Percentiles rank a stretch among this genome's conserved stretches.
Conservation (phyloP, 2,329 filamentous ascomycete genomes). For the Ophiosphaerella narmari region DNA sequence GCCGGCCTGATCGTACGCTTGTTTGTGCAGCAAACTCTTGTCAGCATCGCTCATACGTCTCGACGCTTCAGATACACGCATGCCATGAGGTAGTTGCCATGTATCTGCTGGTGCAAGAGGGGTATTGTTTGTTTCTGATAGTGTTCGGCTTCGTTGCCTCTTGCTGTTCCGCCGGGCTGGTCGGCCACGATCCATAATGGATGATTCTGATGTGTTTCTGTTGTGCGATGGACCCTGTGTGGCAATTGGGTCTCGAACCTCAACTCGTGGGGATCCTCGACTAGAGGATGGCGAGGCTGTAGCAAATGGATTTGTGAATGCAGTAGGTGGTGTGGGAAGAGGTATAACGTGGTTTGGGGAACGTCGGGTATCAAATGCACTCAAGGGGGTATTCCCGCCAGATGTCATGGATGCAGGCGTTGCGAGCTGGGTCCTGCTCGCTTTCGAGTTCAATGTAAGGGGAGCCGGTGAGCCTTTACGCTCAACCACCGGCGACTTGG, state of each 20-base stretch:
- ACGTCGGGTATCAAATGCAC: slow-evolving; percentile 35
- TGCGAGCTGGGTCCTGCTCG: slow-evolving; percentile 37
- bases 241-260: slow-evolving; percentile 38
- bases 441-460: slow-evolving; percentile 36
- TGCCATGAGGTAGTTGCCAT: slow-evolving; percentile 45
- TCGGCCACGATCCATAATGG: slow-evolving; percentile 45
- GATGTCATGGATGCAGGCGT: slow-evolving; percentile 36
- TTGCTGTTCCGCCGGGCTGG: slow-evolving; percentile 40
- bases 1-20: slow-evolving; percentile 46
- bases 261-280: slow-evolving; percentile 37
- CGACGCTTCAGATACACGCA: slow-evolving; percentile 43
- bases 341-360: slow-evolving; percentile 37
- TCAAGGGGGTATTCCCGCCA: slow-evolving; percentile 29
- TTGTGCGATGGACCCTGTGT: slow-evolving; percentile 27
- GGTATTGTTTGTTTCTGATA: slow-evolving; percentile 38
- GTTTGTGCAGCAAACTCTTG: slow-evolving; percentile 44
- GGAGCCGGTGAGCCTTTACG: slow-evolving; percentile 42
- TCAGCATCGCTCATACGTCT: slow-evolving; percentile 41
- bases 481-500: slow-evolving; percentile 42
- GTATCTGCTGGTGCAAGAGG: slow-evolving; percentile 30
- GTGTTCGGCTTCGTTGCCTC: slow-evolving; percentile 37
- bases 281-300: slow-evolving; percentile 35
- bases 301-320: slow-evolving; percentile 38
- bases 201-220: slow-evolving; percentile 46
- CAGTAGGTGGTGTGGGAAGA: slow-evolving; percentile 37